Evolutionary conservation across 148 eudicot genomes (phyloP).

Genomic region (Fagopyrum esculentum): DNA sequence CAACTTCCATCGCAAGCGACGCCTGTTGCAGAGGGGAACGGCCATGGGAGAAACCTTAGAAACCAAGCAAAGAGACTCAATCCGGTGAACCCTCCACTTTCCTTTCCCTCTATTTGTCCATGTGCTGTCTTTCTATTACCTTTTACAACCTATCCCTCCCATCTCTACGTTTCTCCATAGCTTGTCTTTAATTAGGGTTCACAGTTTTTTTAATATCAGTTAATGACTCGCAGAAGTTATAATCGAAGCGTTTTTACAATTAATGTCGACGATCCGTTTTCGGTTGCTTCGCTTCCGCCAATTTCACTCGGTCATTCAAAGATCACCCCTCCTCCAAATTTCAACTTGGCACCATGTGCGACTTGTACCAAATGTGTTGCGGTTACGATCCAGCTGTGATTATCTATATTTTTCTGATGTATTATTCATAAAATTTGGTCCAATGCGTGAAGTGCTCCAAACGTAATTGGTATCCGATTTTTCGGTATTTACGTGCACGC

Average conservation of each 20-base stretch:
- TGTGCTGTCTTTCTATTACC: not conserved
- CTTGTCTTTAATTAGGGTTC: not conserved
- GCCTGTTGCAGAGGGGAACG: not conserved
- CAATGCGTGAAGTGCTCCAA: slow-evolving; percentile 51
- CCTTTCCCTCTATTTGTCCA: not conserved
- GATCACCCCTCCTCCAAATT: slow-evolving; percentile 7
- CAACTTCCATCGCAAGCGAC: slow-evolving; percentile 3
- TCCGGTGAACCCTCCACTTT: not conserved
- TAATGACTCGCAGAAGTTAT: not conserved
- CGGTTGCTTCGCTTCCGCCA: slow-evolving; percentile 44
- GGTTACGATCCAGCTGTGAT: not conserved
- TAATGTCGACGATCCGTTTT: slow-evolving; percentile 56
- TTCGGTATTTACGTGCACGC: slow-evolving; percentile 27
- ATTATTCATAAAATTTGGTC: not conserved
- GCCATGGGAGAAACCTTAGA: slow-evolving; percentile 10
- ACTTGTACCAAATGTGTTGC: not conserved
- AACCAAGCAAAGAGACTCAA: not conserved
- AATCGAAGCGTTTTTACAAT: slow-evolving; percentile 14
- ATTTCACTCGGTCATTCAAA: slow-evolving; percentile 6
- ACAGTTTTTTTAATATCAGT: not conserved
- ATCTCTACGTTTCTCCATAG: slow-evolving; percentile 11
- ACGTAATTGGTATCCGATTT: slow-evolving; percentile 26
- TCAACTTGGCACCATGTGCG: slow-evolving; percentile 2
- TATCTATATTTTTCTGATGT: not conserved
- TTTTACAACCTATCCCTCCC: not conserved